phyloP scores from a whole-genome alignment of 805 yeast species.

The Candida pini region DNA sequence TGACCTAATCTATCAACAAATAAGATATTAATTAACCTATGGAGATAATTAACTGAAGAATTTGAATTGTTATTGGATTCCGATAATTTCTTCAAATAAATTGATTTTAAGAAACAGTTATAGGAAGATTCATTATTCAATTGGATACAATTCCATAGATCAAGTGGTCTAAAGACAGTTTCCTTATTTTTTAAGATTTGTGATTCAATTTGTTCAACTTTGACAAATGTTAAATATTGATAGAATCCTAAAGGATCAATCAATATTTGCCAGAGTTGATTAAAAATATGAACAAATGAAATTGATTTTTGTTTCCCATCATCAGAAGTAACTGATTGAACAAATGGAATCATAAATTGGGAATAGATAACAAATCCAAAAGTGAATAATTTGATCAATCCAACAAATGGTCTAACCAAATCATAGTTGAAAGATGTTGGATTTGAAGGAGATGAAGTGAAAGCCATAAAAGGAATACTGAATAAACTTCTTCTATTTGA shows the following conservation, averaged over 20 bases:
- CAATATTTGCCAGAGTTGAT: constrained; percentile 3
- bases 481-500: constrained; percentile 21
- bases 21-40: constrained; percentile 4
- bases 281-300: constrained; percentile 4
- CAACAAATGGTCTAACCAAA: constrained; percentile 22
- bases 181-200: constrained; percentile 7
- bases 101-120: constrained; percentile 18
- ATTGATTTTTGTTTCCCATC: constrained; percentile 1
- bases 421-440: constrained; percentile 13
- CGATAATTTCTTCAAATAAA: constrained; percentile 15
- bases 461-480: constrained; percentile 26
- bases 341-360: constrained; percentile 15
- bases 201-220: constrained; percentile 10
- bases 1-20: constrained; percentile 17
- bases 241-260: constrained; percentile 13
- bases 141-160: constrained; percentile 6
- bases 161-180: not conserved
- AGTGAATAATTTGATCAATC: constrained; percentile 21
- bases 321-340: constrained; percentile 3
- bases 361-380: constrained; percentile 16
- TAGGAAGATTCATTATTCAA: constrained; percentile 6
- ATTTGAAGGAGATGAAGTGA: constrained; percentile 15
- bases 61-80: constrained; percentile 5
- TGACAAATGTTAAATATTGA: constrained; percentile 6
- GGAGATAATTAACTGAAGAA: constrained; percentile 3